Evolutionary conservation across 108 stramenopile genomes (phyloP), one percentile per base, ranked within the genome.

Genomic region (Phaeodactylum tricornutum): DNA sequence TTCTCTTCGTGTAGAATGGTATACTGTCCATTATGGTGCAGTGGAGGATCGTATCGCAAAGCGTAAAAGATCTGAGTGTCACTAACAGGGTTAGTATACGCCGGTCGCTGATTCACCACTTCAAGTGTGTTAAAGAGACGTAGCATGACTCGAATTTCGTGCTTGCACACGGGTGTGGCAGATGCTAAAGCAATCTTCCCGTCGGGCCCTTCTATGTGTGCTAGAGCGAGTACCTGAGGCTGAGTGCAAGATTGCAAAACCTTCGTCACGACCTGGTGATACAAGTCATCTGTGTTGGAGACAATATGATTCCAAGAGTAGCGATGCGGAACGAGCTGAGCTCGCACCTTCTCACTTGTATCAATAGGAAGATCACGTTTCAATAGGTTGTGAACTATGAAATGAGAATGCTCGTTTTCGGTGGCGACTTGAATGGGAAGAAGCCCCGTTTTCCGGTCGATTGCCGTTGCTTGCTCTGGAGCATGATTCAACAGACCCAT

Each of bases 221-320:
- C 89, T 21, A 91, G 52, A n/a, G 89, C 89, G 17, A 91, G 46
- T 0, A 91, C 89, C 51, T 91, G 89, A 20, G 89, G 89, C 52
- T 91, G 89, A 3, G 84, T 86, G 41, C 89, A 91, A 20, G 77
- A 63, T 61, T 86, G 84, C 29, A 91, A 62, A 24, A 91, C 62
- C 61, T 86, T 91, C 14, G 77, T 82, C 26, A 91, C 82, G 48
- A 91, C 89, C 51, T 86, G 84, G 43, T 85, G 77, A 56, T 91
- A 91, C 49, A 76, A 50, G 43, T 91, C 89, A 14, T 78, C 74
- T 3, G 71, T 75, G 43, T 82, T 77, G 17, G 82, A 57, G 37
- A 91, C 75, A 31, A 91, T 64, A 60, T 91, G 84, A 50, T 91
- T 91, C 89, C 89, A 91, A 6, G 89, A 91, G 48, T 79, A 91